Evolutionary conservation across 495 filamentous ascomycete genomes (phyloP), one percentile per base, ranked within the genome.

Genomic region (Hypoxylon subgilvum): DNA sequence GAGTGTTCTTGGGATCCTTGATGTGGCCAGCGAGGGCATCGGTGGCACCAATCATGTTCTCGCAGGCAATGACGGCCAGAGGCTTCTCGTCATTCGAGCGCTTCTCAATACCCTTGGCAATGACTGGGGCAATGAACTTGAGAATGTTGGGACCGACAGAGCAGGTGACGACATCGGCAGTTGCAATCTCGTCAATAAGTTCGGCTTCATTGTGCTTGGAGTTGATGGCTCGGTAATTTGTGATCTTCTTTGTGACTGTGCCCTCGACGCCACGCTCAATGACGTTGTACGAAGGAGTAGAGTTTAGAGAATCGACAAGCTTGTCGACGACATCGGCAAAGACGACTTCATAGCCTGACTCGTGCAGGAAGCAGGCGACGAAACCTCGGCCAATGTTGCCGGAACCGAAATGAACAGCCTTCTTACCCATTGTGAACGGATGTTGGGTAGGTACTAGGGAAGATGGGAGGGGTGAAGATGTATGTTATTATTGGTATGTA

Each of bases 201-300:
- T 91, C 89, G 45, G 72, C 70, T 74, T 92, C 87, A 56, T 97
- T 75, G 52, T 85, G 86, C 76, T 88, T 89, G 73, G 89, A 91
- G 83, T 96, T 96, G 82, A 97, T 91, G 73, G 94, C 94, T 36
- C 91, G 88, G 79, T 93, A 96, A 75, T 95, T 92, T 73, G 89
- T 89, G 76, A 96, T 94, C 65, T 77, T 86, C 72, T 89, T 89
- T 65, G 85, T 86, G 42, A 79, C 82, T 68, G 92, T 92, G 54
- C 91, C 92, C 21, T 92, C 88, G 32, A 86, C 81, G 64, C 91
- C 92, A 70, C 97, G 89, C 74, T 97, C 92, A 36, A 93, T 94
- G 62, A 98, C 92, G 54, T 86, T 83, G 83, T 97, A 98, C 5
- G 83, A 86, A 40, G 83, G 79, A 23, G 83, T 82, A 13, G 80